Conservation (phyloP, 306 rosid species). For the Acacia melanoxylon region DNA sequence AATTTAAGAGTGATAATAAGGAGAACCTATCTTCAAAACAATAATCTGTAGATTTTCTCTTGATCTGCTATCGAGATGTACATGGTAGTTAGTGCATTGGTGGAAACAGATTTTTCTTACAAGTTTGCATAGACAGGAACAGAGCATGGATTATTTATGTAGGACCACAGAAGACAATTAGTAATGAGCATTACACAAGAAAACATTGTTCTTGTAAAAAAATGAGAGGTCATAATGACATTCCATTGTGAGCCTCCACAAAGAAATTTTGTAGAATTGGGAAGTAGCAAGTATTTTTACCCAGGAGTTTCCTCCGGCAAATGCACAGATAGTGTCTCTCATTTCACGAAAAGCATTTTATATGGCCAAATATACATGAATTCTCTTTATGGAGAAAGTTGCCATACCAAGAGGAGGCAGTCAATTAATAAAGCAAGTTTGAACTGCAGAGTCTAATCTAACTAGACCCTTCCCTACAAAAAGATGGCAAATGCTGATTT, state of each 20-base stretch:
- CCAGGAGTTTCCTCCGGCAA: not conserved
- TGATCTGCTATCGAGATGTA: constrained; percentile 16
- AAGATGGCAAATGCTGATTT: constrained; percentile 1
- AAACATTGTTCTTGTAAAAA: not conserved
- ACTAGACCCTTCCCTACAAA: not conserved
- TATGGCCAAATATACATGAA: not conserved
- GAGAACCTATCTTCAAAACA: constrained; percentile 7
- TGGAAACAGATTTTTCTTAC: constrained; percentile 3
- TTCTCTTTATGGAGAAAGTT: constrained; percentile 1
- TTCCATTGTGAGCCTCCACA: not conserved
- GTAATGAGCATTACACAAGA: not conserved
- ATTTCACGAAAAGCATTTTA: constrained; percentile 5
- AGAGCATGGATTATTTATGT: not conserved
- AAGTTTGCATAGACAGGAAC: not conserved
- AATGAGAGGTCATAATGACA: not conserved
- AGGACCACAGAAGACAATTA: not conserved
- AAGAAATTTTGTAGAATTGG: not conserved
- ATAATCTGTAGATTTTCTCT: not conserved
- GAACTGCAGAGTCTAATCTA: constrained; percentile 16
- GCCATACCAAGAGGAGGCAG: constrained; percentile 15
- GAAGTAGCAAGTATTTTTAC: not conserved
- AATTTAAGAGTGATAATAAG: constrained; percentile 3
- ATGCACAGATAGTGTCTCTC: constrained; percentile 1
- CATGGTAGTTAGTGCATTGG: not conserved
- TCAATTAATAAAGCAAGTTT: constrained; percentile 4